These are phyloP conservation scores for Fusarium paranaense DNA, from an alignment of 2,329 filamentous ascomycete genomes.

Conservation along the genomic window DNA sequence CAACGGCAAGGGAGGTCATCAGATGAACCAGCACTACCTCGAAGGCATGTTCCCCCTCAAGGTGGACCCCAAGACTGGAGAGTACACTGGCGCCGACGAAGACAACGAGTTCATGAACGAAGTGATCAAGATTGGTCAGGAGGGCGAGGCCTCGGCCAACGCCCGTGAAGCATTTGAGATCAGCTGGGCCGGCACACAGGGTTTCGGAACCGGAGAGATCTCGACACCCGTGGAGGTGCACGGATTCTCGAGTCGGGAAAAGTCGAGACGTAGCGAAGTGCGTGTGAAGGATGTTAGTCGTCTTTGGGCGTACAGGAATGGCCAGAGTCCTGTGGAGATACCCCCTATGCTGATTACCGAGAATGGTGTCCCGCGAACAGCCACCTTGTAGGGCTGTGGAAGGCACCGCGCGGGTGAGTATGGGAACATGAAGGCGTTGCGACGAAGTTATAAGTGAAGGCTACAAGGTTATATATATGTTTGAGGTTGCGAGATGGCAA, in stretches of 20 bases:
- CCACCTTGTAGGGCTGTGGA: conserved; percentile 50
- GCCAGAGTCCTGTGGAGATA: conserved; percentile 61
- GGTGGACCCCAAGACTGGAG: conserved; percentile 54
- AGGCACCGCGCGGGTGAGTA: not conserved
- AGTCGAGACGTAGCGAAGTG: conserved; percentile 49
- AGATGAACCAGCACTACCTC: conserved; percentile 71
- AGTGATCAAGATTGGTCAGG: conserved; percentile 59
- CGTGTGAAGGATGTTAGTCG: conserved; percentile 71
- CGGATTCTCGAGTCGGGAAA: conserved; percentile 44
- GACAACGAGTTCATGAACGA: conserved; percentile 72
- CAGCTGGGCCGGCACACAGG: conserved; percentile 57
- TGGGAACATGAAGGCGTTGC: not conserved
- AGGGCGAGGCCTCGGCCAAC: conserved; percentile 57
- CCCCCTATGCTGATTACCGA: conserved; percentile 52
- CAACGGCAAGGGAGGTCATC: conserved; percentile 64
- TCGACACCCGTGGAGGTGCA: conserved; percentile 54
- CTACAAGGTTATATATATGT: not conserved
- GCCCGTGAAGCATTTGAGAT: conserved; percentile 61
- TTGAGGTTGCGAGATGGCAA: not conserved
- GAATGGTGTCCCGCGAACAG: conserved; percentile 53
- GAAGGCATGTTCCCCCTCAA: conserved; percentile 70
- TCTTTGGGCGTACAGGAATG: conserved; percentile 73
- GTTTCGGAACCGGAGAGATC: conserved; percentile 52
- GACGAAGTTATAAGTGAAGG: not conserved
- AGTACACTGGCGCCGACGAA: conserved; percentile 58